A percentile compares a stretch with the other conserved stretches of the same genome.
Evolutionary conservation across 768 basidiomycete species (phyloP).

Genomic region (Lactarius sp.): DNA sequence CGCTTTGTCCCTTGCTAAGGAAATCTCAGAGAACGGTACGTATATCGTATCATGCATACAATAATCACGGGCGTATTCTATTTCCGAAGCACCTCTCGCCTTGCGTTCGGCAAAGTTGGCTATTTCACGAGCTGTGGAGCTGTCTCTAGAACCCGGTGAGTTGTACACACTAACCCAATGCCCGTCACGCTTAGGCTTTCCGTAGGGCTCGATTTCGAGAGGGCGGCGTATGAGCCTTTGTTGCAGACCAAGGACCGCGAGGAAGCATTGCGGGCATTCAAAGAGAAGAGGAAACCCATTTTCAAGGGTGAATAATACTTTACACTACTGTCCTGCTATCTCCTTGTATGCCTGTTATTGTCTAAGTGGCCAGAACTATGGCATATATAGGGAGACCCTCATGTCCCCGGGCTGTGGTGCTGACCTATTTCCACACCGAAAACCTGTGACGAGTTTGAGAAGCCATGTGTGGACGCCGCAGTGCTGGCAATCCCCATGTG

Average conservation of each 20-base stretch:
- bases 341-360: neutral
- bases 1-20: conserved; percentile 62
- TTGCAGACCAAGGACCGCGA: conserved; percentile 68
- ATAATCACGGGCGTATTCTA: neutral
- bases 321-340: conserved; percentile 7
- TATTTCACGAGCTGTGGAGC: conserved; percentile 72
- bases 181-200: neutral
- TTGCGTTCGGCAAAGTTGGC: conserved; percentile 85
- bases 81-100: conserved; percentile 67
- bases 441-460: conserved; percentile 44
- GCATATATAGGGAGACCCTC: neutral
- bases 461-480: conserved; percentile 50
- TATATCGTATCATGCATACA: neutral
- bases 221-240: conserved; percentile 77
- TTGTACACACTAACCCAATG: neutral
- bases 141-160: conserved; percentile 70
- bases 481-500: conserved; percentile 51
- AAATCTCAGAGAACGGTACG: conserved; percentile 65
- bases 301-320: conserved; percentile 70
- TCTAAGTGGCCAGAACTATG: neutral
- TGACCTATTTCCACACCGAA: conserved; percentile 29
- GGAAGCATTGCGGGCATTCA: conserved; percentile 85
- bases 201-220: conserved; percentile 86
- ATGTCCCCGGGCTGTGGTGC: neutral
- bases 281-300: conserved; percentile 70